These are phyloP conservation scores for Arthroderma sp. DNA, from an alignment of 2,329 filamentous ascomycete genomes.

Conservation along the genomic window DNA sequence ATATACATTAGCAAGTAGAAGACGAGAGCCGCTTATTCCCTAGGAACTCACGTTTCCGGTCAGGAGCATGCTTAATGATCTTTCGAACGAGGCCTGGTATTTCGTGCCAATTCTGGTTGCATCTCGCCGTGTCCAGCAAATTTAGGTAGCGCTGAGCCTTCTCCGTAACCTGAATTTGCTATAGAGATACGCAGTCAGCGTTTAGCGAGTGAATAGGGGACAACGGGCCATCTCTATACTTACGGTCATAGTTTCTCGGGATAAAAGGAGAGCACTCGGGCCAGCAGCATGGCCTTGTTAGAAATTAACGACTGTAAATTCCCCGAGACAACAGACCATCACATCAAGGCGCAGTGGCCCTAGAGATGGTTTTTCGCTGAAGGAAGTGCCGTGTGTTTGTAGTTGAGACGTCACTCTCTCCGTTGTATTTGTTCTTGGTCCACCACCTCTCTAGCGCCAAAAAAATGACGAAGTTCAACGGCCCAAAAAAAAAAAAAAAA, in stretches of 20 bases:
- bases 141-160: conserved; percentile 76
- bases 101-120: conserved; percentile 73
- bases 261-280: background rate
- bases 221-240: background rate
- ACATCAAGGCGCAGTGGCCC: background rate
- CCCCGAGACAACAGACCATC: background rate
- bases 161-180: conserved; percentile 32
- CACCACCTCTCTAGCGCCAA: too few relatives aligned
- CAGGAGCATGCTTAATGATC: conserved; percentile 82
- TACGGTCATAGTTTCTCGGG: conserved; percentile 10
- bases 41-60: conserved; percentile 59
- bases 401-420: background rate
- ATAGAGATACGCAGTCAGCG: background rate
- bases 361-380: background rate
- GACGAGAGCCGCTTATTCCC: background rate
- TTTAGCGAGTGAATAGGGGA: background rate
- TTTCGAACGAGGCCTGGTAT: conserved; percentile 85
- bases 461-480: background rate
- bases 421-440: too few relatives aligned
- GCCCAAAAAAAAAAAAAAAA: conserved; percentile 4
- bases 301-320: background rate
- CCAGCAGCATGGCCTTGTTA: conserved; percentile 1
- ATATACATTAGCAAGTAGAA: background rate
- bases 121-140: conserved; percentile 74
- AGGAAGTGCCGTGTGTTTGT: background rate